A percentile compares a stretch with the other conserved stretches of the same genome.
These are phyloP conservation scores for Citrus australasica DNA, from an alignment of 345 rosid species.

Conservation along the genomic window DNA sequence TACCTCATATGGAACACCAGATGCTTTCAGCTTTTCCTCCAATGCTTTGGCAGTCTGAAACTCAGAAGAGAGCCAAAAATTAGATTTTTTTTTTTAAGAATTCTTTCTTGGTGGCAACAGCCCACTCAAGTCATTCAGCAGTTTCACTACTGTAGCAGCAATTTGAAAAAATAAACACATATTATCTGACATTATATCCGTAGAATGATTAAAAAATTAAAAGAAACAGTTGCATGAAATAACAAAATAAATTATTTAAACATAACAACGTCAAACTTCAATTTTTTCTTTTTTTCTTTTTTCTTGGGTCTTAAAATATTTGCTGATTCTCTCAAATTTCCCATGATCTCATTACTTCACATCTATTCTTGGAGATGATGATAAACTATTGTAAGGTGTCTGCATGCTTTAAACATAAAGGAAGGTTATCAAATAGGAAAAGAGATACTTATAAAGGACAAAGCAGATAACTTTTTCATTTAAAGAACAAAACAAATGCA, in stretches of 20 bases:
- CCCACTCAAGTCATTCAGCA: not conserved
- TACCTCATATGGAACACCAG: conserved; percentile 75
- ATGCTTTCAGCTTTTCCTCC: conserved; percentile 75
- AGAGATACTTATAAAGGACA: not conserved
- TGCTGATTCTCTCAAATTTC: not conserved
- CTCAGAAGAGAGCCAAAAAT: not conserved
- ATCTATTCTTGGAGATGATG: not conserved
- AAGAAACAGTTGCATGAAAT: not conserved
- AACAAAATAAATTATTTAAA: not conserved
- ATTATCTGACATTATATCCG: not conserved
- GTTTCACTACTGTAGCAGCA: not conserved
- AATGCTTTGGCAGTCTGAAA: conserved; percentile 80
- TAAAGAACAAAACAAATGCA: not conserved
- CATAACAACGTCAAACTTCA: not conserved
- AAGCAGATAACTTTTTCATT: too few species aligned
- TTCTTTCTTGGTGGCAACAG: not conserved
- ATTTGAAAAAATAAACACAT: not conserved
- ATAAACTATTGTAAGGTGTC: not conserved
- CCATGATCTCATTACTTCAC: not conserved
- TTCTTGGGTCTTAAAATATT: not conserved
- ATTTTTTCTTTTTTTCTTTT: not conserved
- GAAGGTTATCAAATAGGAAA: not conserved
- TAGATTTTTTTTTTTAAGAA: not conserved
- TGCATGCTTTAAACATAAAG: not conserved
- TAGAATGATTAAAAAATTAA: not conserved